phyloP scores from a whole-genome alignment of 1,284 basidiomycete genomes.

The Farysia itapuensis region DNA sequence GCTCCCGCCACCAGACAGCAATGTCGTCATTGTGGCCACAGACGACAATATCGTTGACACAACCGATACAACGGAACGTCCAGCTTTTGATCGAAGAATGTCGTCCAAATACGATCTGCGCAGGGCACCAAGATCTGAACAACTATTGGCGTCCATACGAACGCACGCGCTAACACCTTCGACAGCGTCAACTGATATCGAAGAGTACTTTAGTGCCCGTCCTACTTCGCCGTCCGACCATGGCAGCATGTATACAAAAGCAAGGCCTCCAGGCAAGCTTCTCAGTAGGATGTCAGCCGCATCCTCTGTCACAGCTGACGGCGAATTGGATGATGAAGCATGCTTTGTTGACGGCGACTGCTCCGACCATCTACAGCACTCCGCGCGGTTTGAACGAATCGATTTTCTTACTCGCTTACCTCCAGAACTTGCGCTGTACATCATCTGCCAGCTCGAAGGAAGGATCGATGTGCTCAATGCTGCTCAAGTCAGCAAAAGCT shows the following conservation, averaged over 20 bases:
- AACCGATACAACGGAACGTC: too few relatives aligned
- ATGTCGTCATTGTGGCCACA: too few relatives aligned
- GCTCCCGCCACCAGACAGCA: too few relatives aligned
- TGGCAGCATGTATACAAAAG: background rate
- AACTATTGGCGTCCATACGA: too few relatives aligned
- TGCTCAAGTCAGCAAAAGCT: constrained; percentile 17
- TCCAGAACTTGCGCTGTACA: constrained; percentile 35
- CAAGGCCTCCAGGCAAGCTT: background rate
- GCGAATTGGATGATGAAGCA: constrained; percentile 6
- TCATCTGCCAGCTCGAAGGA: constrained; percentile 15
- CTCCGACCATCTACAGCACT: too few relatives aligned
- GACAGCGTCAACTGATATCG: too few relatives aligned
- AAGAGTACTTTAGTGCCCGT: constrained; percentile 5
- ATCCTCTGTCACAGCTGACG: constrained; percentile 1
- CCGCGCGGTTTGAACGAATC: constrained; percentile 5
- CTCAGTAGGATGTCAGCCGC: constrained; percentile 2
- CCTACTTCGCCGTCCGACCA: background rate
- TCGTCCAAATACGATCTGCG: too few relatives aligned
- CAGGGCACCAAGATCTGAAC: too few relatives aligned
- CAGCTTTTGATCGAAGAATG: too few relatives aligned
- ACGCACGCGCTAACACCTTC: too few relatives aligned
- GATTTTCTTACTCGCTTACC: constrained; percentile 37
- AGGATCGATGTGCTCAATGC: constrained; percentile 20
- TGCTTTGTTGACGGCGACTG: constrained; percentile 12
- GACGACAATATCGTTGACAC: too few relatives aligned